Base-by-base conservation (phyloP, 495 filamentous ascomycete species). In the Friedmanniomyces simplex region DNA sequence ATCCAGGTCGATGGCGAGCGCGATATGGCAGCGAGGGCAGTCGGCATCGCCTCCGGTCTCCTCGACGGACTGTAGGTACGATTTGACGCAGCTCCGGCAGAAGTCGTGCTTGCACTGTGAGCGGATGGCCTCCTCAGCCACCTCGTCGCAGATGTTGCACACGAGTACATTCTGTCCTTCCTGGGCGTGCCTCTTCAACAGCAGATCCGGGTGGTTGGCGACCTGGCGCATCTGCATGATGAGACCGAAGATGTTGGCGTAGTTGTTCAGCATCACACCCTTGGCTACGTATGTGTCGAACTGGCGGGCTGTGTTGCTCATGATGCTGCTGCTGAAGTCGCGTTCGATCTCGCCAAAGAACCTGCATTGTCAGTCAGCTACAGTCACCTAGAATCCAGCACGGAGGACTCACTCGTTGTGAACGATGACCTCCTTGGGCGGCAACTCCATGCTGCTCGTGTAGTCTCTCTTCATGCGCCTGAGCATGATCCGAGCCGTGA, bases 141-240 rank as follows among this genome's bases (percentile, higher is more conserved):
- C 82, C 66, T 97, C 91, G 70, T 97, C 91, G 66, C 93, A 98
- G 63, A 98, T 87, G 67, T 80, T 83, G 72, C 93, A 97, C 8
- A 96, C 88, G 30, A 95, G 74, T 25, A 95, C 77, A 62, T 96
- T 96, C 68, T 96, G 89, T 1, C 91, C 91, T 46, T 85, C 86
- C 61, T 89, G 80, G 13, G 77, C 80, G 59, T 88, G 79, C 71
- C 91, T 95, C 72, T 89, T 91, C 59, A 96, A 71, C 41, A 97
- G 88, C 7, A 97, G 74, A 71, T 97, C 93, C 1, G 93, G 93
- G 68, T 98, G 93, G 64, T 98, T 89, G 0, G 91, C 88, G 25
- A 64, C 86, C 74, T 96, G 93, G 28, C 91, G 87, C 91, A 96
- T 96, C 69, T 94, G 87, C 86, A 95, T 95, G 66, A 96, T 95